Percentiles rank a stretch among this genome's conserved stretches.
Conservation (phyloP, 1,284 basidiomycete genomes). For the Puccinia coronata region DNA sequence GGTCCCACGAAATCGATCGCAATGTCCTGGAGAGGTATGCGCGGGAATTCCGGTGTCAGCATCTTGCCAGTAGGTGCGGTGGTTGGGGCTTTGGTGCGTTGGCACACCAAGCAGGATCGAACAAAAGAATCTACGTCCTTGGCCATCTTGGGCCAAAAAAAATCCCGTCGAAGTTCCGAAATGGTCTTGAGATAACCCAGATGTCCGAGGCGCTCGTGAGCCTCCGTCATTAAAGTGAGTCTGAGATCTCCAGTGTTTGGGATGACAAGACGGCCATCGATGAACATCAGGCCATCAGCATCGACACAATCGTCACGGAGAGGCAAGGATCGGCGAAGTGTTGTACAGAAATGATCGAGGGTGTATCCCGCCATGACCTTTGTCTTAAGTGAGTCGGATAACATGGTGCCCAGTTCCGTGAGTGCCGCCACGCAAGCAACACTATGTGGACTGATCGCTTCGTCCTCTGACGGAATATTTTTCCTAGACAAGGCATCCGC, state of each 20-base stretch:
- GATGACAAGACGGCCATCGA: not conserved
- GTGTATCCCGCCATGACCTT: not conserved
- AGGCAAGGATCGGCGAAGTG: not conserved
- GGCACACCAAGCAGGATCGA: too few relatives aligned
- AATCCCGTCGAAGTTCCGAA: not conserved
- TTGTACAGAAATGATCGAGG: not conserved
- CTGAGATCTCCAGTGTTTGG: not conserved
- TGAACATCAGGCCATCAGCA: not conserved
- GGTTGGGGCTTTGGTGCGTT: too few relatives aligned
- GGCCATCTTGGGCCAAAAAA: not conserved
- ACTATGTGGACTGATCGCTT: conserved; percentile 55
- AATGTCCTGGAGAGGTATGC: too few relatives aligned
- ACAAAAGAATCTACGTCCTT: too few relatives aligned
- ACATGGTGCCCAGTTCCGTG: too few relatives aligned
- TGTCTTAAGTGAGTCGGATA: too few relatives aligned
- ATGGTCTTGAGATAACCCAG: not conserved
- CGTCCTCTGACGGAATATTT: conserved; percentile 55
- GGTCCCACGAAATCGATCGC: too few relatives aligned
- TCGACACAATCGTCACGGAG: not conserved
- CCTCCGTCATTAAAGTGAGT: not conserved
- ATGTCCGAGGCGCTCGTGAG: not conserved
- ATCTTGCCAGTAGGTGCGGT: too few relatives aligned
- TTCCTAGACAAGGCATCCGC: too few relatives aligned
- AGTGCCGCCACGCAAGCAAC: too few relatives aligned
- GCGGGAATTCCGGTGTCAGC: too few relatives aligned